phyloP scores from a whole-genome alignment of 2,329 filamentous ascomycete species.

The Curvularia spicifera region DNA sequence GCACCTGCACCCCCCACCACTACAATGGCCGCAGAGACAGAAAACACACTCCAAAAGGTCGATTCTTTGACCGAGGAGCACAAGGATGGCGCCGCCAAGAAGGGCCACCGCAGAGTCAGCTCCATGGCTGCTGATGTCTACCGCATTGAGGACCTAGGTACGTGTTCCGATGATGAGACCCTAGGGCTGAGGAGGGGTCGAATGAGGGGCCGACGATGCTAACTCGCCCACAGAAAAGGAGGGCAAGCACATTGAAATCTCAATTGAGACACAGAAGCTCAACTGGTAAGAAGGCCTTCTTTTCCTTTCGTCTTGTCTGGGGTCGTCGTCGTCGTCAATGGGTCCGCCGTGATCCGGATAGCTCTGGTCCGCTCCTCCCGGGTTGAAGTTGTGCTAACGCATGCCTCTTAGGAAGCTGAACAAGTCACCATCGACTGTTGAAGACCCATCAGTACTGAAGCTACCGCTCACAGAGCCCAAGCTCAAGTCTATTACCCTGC shows the following conservation, averaged over 20 bases:
- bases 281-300: conserved; percentile 71
- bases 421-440: conserved; percentile 76
- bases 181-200: conserved; percentile 26
- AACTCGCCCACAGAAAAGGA: conserved; percentile 68
- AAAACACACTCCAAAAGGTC: conserved; percentile 76
- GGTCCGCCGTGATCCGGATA: conserved; percentile 17
- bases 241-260: conserved; percentile 73
- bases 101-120: conserved; percentile 71
- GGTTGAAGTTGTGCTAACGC: conserved; percentile 23
- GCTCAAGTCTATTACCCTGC: conserved; percentile 92
- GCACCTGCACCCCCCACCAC: conserved; percentile 15
- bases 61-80: conserved; percentile 88
- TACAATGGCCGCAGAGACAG: conserved; percentile 61
- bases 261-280: conserved; percentile 82
- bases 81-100: conserved; percentile 67
- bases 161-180: conserved; percentile 44
- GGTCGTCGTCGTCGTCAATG: not conserved
- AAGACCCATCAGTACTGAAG: conserved; percentile 85
- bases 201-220: conserved; percentile 43
- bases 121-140: conserved; percentile 75
- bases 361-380: conserved; percentile 10
- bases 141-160: conserved; percentile 88
- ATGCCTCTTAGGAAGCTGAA: conserved; percentile 80
- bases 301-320: not conserved
- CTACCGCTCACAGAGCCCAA: conserved; percentile 79